These are phyloP conservation scores for Guadua angustifolia DNA, from an alignment of 176 grass and related monocot genomes.

Conservation along the genomic window DNA sequence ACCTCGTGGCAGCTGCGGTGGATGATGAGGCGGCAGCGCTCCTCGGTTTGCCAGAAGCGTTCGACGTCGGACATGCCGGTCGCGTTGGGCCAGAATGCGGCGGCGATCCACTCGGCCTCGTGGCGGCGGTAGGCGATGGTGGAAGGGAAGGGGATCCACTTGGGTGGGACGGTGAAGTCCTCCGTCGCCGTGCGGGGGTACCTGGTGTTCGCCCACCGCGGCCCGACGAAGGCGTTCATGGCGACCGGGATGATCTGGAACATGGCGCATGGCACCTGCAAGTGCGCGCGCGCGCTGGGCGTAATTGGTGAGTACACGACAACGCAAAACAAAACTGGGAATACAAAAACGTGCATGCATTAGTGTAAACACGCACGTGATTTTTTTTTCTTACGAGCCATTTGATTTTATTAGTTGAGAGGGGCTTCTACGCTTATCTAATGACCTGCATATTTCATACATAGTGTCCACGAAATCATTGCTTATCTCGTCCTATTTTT, in stretches of 20 bases:
- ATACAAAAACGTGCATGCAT: too few species aligned
- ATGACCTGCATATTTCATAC: too few species aligned
- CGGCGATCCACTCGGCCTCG: slow-evolving; percentile 23
- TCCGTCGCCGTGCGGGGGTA: background rate
- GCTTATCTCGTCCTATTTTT: too few species aligned
- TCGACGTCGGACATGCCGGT: slow-evolving; percentile 31
- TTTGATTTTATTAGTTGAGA: too few species aligned
- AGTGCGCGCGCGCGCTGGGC: background rate
- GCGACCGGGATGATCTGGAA: background rate
- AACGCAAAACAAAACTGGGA: too few species aligned
- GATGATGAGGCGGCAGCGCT: slow-evolving; percentile 39
- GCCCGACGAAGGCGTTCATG: slow-evolving; percentile 36
- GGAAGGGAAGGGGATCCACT: slow-evolving; percentile 41
- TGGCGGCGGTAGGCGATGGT: slow-evolving; percentile 41
- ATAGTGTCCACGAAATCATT: too few species aligned
- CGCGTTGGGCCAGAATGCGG: background rate
- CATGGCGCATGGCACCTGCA: slow-evolving; percentile 24
- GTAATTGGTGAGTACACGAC: too few species aligned
- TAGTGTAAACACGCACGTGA: too few species aligned
- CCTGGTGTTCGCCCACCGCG: background rate
- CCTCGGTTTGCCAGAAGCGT: background rate
- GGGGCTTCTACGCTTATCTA: too few species aligned
- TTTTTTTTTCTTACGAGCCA: too few species aligned
- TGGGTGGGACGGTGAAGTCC: slow-evolving; percentile 43
- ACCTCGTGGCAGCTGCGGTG: slow-evolving; percentile 49